Evolutionary conservation across 805 yeast species (phyloP), one percentile per base, ranked within the genome.

Genomic region (Teunomyces kruisii): DNA sequence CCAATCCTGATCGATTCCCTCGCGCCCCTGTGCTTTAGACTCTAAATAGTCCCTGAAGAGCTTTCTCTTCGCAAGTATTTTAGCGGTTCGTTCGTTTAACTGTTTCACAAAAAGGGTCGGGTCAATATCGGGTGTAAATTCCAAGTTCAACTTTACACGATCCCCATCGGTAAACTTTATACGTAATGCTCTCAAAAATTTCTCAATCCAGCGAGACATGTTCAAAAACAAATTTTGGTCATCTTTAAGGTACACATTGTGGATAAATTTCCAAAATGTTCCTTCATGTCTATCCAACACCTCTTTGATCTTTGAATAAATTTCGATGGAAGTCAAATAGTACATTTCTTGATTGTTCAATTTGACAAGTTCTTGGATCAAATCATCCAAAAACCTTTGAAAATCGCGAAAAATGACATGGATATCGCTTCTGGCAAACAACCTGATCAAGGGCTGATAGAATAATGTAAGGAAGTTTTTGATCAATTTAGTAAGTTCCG

Each of bases 201-300:
- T 68, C 47, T 86, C 81, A 37, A 88, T 72, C 97, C 97, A 92
- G 5, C 64, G 63, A 37, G 88, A 75, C 42, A 94, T 67, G 3
- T 82, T 81, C 41, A 83, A 80, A 65, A 92, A 92, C 4, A 92
- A 67, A 4, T 82, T 79, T 27, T 79, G 78, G 30, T 80, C 72
- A 58, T 92, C 98, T 51, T 86, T 81, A n/a, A 75, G 49, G 62
- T 91, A 90, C n/a, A 90, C 79, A 43, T 86, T 83, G 58, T 88
- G 92, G 46, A 92, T 74, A 57, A 92, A 94, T 43, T 70, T 70
- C 71, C 88, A 88, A 39, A 88, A 74, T 9, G 83, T 74, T 45
- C 79, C 81, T 52, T 88, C 87, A 61, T 91, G 96, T 24, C 79
- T 78, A 35, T 82, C 81, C 33, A 89, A 76, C 14, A 92, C 67